Evolutionary conservation across 257 asterid species (phyloP).

Genomic region (Lantana camara): DNA sequence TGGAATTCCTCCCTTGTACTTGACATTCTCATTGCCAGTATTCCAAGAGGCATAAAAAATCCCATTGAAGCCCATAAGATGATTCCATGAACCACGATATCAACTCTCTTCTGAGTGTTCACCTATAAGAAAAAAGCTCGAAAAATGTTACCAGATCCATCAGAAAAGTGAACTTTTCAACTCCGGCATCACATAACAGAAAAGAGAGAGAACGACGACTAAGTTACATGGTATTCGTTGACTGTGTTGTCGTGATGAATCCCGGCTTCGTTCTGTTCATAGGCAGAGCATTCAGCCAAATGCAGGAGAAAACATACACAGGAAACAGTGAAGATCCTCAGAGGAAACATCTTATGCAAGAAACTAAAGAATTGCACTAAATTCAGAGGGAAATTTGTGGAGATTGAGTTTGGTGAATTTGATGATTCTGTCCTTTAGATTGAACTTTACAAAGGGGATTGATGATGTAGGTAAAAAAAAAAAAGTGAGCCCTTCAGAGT

Average conservation of each 20-base stretch:
- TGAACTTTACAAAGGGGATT: slow-evolving; percentile 1
- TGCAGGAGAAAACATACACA: slow-evolving; percentile 1
- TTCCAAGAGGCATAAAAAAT: background rate
- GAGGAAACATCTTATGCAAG: slow-evolving; percentile 8
- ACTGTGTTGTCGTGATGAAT: slow-evolving; percentile 4
- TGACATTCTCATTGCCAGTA: background rate
- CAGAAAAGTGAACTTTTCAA: background rate
- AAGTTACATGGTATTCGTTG: slow-evolving; percentile 7
- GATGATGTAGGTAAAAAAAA: slow-evolving; percentile 1
- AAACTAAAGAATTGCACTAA: background rate
- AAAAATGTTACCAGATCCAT: background rate
- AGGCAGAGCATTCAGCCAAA: slow-evolving; percentile 14
- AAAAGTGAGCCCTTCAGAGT: background rate
- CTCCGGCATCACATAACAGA: background rate
- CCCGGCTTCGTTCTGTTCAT: slow-evolving; percentile 9
- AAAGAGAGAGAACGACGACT: background rate
- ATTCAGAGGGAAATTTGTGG: background rate
- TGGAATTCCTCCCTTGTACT: background rate
- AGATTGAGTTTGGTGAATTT: slow-evolving; percentile 4
- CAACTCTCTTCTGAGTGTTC: background rate
- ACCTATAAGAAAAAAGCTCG: background rate
- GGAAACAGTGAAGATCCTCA: background rate
- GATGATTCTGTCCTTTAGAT: slow-evolving; percentile 9
- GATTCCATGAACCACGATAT: background rate
- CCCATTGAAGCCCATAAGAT: slow-evolving; percentile 1